phyloP scores from a whole-genome alignment of 495 filamentous ascomycete genomes.

The Terfezia claveryi region DNA sequence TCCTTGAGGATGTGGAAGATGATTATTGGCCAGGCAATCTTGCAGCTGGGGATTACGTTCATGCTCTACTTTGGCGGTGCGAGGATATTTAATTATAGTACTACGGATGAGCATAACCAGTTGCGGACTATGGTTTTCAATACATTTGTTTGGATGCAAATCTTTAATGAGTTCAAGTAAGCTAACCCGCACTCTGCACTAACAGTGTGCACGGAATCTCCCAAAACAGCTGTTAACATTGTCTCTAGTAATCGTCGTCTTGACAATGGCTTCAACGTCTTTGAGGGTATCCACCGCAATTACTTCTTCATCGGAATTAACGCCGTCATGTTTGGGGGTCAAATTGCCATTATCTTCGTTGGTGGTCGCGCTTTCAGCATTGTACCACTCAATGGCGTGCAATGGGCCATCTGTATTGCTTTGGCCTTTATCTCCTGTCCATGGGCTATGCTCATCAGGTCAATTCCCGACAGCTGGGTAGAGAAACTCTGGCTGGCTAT shows the following conservation, averaged over 20 bases:
- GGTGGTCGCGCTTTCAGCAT: conserved; percentile 55
- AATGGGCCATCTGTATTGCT: conserved; percentile 59
- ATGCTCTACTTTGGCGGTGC: conserved; percentile 52
- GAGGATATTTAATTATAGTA: conserved; percentile 32
- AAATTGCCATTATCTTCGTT: conserved; percentile 61
- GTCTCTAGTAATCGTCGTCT: conserved; percentile 48
- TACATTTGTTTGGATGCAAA: conserved; percentile 91
- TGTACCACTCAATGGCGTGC: conserved; percentile 35
- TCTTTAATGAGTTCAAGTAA: conserved; percentile 87
- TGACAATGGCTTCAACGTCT: conserved; percentile 77
- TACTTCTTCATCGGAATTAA: conserved; percentile 72
- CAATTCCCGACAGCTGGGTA: conserved; percentile 30
- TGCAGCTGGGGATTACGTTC: conserved; percentile 58
- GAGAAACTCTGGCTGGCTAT: not conserved
- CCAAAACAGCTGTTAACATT: not conserved
- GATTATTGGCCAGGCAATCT: conserved; percentile 71
- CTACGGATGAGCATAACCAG: conserved; percentile 25
- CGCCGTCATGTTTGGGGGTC: conserved; percentile 52
- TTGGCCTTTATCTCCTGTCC: conserved; percentile 52
- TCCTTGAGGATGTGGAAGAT: conserved; percentile 89
- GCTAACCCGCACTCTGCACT: conserved; percentile 10
- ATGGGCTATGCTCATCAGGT: conserved; percentile 47
- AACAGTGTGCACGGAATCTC: no score
- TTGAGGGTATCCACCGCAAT: conserved; percentile 57
- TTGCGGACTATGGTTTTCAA: conserved; percentile 70